phyloP scores from a whole-genome alignment of 2,329 filamentous ascomycete genomes.

The Coniosporium tulheliwenetii region DNA sequence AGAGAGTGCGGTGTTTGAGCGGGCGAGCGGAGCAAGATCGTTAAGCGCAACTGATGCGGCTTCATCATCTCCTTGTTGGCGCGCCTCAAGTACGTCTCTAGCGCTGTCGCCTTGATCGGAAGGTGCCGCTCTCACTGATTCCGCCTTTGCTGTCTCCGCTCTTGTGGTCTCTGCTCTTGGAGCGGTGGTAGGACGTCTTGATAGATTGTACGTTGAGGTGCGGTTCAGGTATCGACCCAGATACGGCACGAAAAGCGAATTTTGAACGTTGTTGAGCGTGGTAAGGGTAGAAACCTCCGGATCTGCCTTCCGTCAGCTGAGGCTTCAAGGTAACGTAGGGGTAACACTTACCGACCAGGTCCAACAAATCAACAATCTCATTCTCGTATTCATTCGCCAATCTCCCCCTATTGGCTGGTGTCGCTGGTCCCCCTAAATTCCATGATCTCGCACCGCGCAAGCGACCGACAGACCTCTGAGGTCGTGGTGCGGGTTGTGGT shows the following conservation, averaged over 20 bases:
- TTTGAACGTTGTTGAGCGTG: constrained; percentile 77
- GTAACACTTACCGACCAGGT: constrained; percentile 44
- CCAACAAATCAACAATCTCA: constrained; percentile 50
- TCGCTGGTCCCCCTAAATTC: too few species aligned
- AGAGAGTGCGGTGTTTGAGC: constrained; percentile 3
- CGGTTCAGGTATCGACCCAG: constrained; percentile 64
- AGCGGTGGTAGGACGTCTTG: constrained; percentile 27
- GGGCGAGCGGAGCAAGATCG: not conserved
- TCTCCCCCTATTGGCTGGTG: not conserved
- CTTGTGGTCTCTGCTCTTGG: too few species aligned
- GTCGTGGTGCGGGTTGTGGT: too few species aligned
- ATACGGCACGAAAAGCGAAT: constrained; percentile 73
- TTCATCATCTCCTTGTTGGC: constrained; percentile 4
- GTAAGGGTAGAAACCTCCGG: constrained; percentile 72
- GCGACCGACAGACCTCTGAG: too few species aligned
- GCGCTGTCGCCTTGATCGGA: not conserved
- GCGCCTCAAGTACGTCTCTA: constrained; percentile 1
- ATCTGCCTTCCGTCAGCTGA: constrained; percentile 34
- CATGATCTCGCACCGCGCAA: too few species aligned
- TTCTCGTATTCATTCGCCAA: constrained; percentile 38
- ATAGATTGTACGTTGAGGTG: constrained; percentile 61
- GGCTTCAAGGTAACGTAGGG: constrained; percentile 3
- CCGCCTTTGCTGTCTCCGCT: too few species aligned
- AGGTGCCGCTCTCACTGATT: too few species aligned
- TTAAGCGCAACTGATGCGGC: not conserved